These are phyloP conservation scores for Septoria linicola DNA, from an alignment of 2,329 filamentous ascomycete species.

Conservation along the genomic window DNA sequence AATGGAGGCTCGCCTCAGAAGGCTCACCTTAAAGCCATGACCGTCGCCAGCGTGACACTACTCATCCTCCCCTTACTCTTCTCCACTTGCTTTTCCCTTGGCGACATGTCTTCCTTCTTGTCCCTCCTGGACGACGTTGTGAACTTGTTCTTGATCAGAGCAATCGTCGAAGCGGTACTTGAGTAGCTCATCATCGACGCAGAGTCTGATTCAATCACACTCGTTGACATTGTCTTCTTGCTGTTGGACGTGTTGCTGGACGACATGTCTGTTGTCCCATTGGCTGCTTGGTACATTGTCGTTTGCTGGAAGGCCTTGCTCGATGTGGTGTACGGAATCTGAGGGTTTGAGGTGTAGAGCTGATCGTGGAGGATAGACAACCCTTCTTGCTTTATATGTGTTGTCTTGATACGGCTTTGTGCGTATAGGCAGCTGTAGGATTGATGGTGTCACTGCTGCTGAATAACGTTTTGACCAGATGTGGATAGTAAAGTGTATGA, in stretches of 20 bases:
- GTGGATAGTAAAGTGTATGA: too few relatives aligned
- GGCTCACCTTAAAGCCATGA: constrained; percentile 13
- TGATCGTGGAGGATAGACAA: constrained; percentile 20
- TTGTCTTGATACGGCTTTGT: neutral
- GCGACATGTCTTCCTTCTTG: constrained; percentile 4
- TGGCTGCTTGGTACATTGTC: constrained; percentile 18
- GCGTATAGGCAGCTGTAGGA: neutral
- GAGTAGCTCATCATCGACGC: constrained; percentile 14
- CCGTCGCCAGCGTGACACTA: constrained; percentile 15
- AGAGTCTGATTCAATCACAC: neutral
- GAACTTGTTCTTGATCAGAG: constrained; percentile 22
- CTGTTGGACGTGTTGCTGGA: neutral
- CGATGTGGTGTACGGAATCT: neutral
- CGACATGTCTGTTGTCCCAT: constrained; percentile 1
- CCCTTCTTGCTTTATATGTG: neutral
- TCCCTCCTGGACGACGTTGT: neutral
- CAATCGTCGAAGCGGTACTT: constrained; percentile 14
- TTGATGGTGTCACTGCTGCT: neutral
- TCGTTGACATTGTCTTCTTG: neutral
- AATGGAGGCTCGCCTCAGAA: neutral
- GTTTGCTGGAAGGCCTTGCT: constrained; percentile 12
- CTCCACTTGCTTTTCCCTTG: constrained; percentile 18
- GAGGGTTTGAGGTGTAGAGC: constrained; percentile 14
- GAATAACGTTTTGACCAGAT: too few relatives aligned
- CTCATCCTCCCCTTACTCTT: constrained; percentile 8